These are phyloP conservation scores for Poteriospumella lacustris DNA, from an alignment of 108 stramenopile species.

Conservation along the genomic window DNA sequence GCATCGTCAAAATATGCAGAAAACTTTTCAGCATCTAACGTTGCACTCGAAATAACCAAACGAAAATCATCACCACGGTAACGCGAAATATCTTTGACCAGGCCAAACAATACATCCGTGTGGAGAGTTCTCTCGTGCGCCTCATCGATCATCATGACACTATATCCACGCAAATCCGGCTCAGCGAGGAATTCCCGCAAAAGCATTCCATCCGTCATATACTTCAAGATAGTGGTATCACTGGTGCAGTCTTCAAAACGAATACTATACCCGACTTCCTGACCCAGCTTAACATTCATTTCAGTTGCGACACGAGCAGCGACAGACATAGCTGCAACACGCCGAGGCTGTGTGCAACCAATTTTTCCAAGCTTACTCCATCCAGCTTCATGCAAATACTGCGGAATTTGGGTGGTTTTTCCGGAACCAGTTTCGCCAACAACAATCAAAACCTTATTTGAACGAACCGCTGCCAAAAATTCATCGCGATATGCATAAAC, in stretches of 20 bases:
- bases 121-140: conserved; percentile 96
- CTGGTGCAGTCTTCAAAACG: conserved; percentile 97
- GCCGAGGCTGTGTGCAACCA: conserved; percentile 94
- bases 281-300: conserved; percentile 89
- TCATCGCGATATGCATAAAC: conserved; percentile 91
- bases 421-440: conserved; percentile 73
- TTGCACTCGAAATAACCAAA: conserved; percentile 90
- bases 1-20: conserved; percentile 97
- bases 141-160: conserved; percentile 93
- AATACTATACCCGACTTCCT: conserved; percentile 94
- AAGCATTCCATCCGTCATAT: conserved; percentile 87
- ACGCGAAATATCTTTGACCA: conserved; percentile 91
- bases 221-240: conserved; percentile 74
- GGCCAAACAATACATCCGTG: conserved; percentile 92
- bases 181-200: conserved; percentile 89
- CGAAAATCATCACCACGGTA: conserved; percentile 81
- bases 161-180: conserved; percentile 89
- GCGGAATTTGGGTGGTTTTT: conserved; percentile 91
- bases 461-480: conserved; percentile 61
- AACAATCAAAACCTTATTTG: conserved; percentile 80
- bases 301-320: conserved; percentile 93
- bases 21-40: conserved; percentile 96
- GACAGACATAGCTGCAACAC: conserved; percentile 97
- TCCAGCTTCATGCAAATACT: conserved; percentile 93
- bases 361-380: conserved; percentile 91